Evolutionary conservation across 2,329 filamentous ascomycete species (phyloP), one percentile per base, ranked within the genome.

Genomic region (Aspergillus luchuensis): DNA sequence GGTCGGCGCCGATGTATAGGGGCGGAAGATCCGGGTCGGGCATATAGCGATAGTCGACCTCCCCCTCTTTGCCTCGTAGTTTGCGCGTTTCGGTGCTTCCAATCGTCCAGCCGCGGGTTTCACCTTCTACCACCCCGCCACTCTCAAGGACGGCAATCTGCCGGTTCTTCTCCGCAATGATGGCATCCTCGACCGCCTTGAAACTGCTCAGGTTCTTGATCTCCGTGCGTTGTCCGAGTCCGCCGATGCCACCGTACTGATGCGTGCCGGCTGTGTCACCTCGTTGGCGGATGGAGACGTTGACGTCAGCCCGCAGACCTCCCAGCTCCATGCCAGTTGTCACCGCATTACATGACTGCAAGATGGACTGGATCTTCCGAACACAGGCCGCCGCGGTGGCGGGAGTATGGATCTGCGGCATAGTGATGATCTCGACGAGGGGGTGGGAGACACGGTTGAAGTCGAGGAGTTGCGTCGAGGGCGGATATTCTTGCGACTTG

Each of bases 31-130:
- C 95, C 5, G 95, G 91, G 74, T 99, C 95, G 0, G 95, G 94
- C 94, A 99, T 98, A 73, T 99, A 99, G 45, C 95, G 85, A 76
- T 99, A 99, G 76, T 99, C 95, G 5, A 98, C 92, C 72, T 97
- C 94, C 51, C 95, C 95, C 75, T 98, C 95, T 75, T 99, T 99
- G 25, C 92, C 92, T 69, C 95, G 86, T 47, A 99, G 80, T 43
- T 89, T 85, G 60, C 87, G 87, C 3, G 95, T 98, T 73, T 92
- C 89, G 4, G 87, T 92, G 64, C 87, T 89, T 2, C 92, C 92
- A 23, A 97, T 84, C 1, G 91, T 90, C 92, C 93, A 99, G 5
- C 95, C 94, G 59, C 95, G 85, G 7, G 95, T 99, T 79, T 99
- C 95, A 48, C 93, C 91, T 66, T 88, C 84, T 53, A 97, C 84